Base-by-base conservation (phyloP, 2,329 filamentous ascomycete species). In the Epicoccum nigrum region DNA sequence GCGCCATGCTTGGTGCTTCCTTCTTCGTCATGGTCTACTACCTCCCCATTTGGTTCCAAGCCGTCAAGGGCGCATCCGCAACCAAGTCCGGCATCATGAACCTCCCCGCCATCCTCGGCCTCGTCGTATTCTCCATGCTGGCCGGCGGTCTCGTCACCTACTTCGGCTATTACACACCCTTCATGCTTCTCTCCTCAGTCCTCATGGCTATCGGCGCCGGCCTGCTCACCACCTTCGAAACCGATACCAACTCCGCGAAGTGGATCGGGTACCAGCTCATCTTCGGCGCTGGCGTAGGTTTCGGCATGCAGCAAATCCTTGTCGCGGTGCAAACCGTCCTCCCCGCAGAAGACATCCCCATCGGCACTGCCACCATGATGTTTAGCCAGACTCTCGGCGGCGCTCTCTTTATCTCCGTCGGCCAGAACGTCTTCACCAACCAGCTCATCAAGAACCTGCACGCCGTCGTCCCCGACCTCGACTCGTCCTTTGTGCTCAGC, bases 371-470 rank as follows among this genome's bases (percentile, higher is more conserved):
- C 6, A 71, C 77, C 37, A 75, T 79, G 60, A 78, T 80, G 72
- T 79, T 80, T 62, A 57, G 64, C 6, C 77, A 80, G 54, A 77
- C 74, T 0, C 71, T 80, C 8, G 78, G 78, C 30, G 78, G 78
- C 21, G 75, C 77, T 8, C 68, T 81, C 19, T 79, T 79, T 66
- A 75, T 80, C 55, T 76, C 74, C 13, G 77, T 79, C 13, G 78
- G 68, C 19, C 77, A 81, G 56, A 80, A 79, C 59, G 76, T 80
- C 47, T 79, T 79, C 69, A 77, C 74, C 35, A 80, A 80, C 65
- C 68, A 74, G 49, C 74, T 81, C 8, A 70, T 79, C 54, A 70
- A 72, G 55, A 75, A 77, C 51, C 60, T 77, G 21, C 43, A 63
- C 9, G 56, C 54, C 12, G 60, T 61, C 1, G 70, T 73, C 1